Evolutionary conservation across 164 flowering plant species (phyloP).

Genomic region (Akebia trifoliata): DNA sequence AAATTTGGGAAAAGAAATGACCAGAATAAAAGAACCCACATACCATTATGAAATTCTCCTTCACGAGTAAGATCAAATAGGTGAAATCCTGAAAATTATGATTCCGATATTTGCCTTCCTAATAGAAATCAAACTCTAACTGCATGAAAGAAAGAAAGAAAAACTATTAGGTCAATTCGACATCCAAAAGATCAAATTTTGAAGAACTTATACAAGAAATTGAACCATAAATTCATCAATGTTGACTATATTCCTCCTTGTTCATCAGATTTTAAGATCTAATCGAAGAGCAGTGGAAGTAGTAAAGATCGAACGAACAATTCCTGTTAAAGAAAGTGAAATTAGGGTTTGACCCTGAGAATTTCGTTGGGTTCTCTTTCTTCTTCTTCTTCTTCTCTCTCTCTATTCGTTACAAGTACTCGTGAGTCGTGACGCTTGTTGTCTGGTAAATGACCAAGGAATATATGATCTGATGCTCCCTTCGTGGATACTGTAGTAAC

Average conservation of each 20-base stretch:
- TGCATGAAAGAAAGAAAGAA: not conserved
- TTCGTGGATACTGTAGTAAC: too few species aligned
- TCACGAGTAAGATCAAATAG: not conserved
- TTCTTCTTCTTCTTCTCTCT: not conserved
- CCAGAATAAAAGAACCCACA: not conserved
- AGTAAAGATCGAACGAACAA: too few species aligned
- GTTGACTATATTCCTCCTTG: not conserved
- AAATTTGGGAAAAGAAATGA: not conserved
- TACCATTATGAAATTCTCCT: constrained; percentile 10
- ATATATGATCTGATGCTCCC: too few species aligned
- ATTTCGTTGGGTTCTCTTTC: not conserved
- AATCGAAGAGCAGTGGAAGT: not conserved
- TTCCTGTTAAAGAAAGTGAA: not conserved
- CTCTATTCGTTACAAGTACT: too few species aligned
- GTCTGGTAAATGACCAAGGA: too few species aligned
- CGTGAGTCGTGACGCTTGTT: too few species aligned
- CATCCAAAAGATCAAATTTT: not conserved
- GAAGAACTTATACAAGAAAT: not conserved
- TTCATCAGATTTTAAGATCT: not conserved
- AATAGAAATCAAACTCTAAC: not conserved
- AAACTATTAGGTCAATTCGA: not conserved
- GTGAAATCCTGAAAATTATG: not conserved
- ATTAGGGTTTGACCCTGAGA: constrained; percentile 4
- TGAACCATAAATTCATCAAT: not conserved
- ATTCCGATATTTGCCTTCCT: constrained; percentile 4